Evolutionary conservation across 371 early-diverging fungal species (phyloP), one percentile per base, ranked within the genome.

Genomic region (Rhizopus sp.): DNA sequence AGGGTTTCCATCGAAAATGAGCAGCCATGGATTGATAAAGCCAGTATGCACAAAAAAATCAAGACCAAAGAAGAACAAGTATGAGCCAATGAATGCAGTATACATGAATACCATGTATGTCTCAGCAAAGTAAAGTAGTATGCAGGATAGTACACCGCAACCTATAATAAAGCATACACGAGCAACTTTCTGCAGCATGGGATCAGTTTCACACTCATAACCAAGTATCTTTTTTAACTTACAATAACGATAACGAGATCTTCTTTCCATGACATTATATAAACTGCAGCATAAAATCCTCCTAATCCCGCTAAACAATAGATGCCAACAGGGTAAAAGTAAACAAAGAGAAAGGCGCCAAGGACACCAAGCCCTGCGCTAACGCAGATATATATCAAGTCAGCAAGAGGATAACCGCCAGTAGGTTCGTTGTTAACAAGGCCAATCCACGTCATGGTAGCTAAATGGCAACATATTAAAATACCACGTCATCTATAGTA

Each of bases 1-100:
- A 0, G 60, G 55, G 47, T 78, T 75, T 1, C 62, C 66, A 42
- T 78, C 76, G 48, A 83, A 73, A 17, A 82, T 71, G 3, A 66
- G 23, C 7, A 73, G 60, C 54, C 73, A 68, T 13, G 75, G 69
- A 33, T 82, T 76, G 55, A 78, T 68, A 52, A 82, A 82, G 0
- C 80, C 82, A 3, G 82, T 78, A 50, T 80, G 80, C 3, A 70
- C 69, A 55, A 82, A 82, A 39, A 82, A 70, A 53, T 82, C 82
- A 8, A 82, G 62, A 8, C 82, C 80, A 40, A 82, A 53, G 3
- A 75, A 72, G 50, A 82, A 77, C 15, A 80, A 46, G 52, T 77
- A 78, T 5, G 75, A 68, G 3, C 82, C 82, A 40, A 73, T 70
- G 5, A 82, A 61, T 13, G 75, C 60, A 0, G 80, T 73, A 32